phyloP scores from a whole-genome alignment of 768 basidiomycete species.

The Boletales sp. region DNA sequence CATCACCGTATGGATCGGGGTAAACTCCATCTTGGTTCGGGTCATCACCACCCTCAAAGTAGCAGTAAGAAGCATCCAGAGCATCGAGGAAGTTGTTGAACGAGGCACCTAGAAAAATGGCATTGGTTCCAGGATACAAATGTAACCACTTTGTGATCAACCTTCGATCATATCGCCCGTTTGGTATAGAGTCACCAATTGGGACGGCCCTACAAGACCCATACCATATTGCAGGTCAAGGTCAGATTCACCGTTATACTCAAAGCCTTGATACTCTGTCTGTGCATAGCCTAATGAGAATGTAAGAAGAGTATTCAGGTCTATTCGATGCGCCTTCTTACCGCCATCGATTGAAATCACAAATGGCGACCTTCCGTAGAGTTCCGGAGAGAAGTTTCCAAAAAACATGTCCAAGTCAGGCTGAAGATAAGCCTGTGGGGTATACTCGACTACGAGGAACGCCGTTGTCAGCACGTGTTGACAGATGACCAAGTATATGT shows the following conservation, averaged over 20 bases:
- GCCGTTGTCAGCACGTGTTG: not conserved
- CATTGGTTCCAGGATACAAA: too few species aligned
- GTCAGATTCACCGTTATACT: slow-evolving; percentile 27
- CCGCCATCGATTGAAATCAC: slow-evolving; percentile 35
- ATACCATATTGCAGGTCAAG: slow-evolving; percentile 32
- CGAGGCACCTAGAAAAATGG: slow-evolving; percentile 20
- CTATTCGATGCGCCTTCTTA: slow-evolving; percentile 4
- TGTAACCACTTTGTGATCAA: not conserved
- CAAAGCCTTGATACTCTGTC: slow-evolving; percentile 12
- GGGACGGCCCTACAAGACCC: slow-evolving; percentile 23
- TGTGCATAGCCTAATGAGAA: slow-evolving; percentile 22
- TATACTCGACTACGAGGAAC: slow-evolving; percentile 28
- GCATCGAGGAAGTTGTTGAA: slow-evolving; percentile 39
- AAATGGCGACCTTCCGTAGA: slow-evolving; percentile 22
- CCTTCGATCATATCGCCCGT: slow-evolving; percentile 26
- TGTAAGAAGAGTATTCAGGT: not conserved
- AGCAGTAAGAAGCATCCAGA: slow-evolving; percentile 34
- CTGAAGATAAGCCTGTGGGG: slow-evolving; percentile 30
- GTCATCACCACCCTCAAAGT: slow-evolving; percentile 36
- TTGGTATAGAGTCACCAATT: slow-evolving; percentile 31
- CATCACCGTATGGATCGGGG: slow-evolving; percentile 19
- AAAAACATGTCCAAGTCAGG: slow-evolving; percentile 33
- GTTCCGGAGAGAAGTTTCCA: slow-evolving; percentile 12
- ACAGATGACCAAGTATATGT: too few species aligned
- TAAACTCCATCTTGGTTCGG: slow-evolving; percentile 22